Evolutionary conservation across 1,284 basidiomycete species (phyloP).

Genomic region (Gymnopus androsaceus): DNA sequence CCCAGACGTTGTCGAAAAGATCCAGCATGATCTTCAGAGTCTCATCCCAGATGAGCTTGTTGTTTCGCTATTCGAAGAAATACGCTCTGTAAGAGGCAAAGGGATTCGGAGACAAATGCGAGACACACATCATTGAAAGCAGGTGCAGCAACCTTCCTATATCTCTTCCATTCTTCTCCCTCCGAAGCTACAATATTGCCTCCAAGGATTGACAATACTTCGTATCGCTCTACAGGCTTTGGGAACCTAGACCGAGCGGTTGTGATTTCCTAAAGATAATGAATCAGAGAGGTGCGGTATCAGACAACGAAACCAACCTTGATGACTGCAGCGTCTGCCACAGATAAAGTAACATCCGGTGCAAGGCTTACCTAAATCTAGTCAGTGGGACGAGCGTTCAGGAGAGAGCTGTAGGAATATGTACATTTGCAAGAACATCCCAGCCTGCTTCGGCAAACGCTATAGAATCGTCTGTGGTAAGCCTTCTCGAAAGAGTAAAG

Average conservation of each 20-base stretch:
- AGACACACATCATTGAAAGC: conserved; percentile 42
- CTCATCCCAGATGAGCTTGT: conserved; percentile 59
- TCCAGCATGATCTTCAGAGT: conserved; percentile 45
- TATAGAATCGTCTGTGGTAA: background rate
- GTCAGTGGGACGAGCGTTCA: background rate
- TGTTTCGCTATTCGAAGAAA: conserved; percentile 53
- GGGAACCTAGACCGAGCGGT: conserved; percentile 12
- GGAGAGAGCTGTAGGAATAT: background rate
- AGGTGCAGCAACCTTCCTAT: conserved; percentile 42
- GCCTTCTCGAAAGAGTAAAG: no score
- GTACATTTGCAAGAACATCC: conserved; percentile 4
- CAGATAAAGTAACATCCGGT: background rate
- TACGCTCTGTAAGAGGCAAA: no score
- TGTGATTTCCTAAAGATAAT: conserved; percentile 7
- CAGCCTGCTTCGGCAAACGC: conserved; percentile 1
- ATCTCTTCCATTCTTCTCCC: conserved; percentile 49
- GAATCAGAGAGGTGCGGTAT: no score
- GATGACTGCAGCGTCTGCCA: conserved; percentile 5
- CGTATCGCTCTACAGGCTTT: conserved; percentile 27
- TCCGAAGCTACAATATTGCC: conserved; percentile 47
- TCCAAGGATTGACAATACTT: conserved; percentile 36
- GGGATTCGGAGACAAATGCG: no score
- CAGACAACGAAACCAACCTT: conserved; percentile 1
- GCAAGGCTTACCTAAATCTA: background rate
- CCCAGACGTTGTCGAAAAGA: conserved; percentile 42